Evolutionary conservation across 257 asterid genomes (phyloP), one percentile per base, ranked within the genome.

Genomic region (Penstemon davidsonii): DNA sequence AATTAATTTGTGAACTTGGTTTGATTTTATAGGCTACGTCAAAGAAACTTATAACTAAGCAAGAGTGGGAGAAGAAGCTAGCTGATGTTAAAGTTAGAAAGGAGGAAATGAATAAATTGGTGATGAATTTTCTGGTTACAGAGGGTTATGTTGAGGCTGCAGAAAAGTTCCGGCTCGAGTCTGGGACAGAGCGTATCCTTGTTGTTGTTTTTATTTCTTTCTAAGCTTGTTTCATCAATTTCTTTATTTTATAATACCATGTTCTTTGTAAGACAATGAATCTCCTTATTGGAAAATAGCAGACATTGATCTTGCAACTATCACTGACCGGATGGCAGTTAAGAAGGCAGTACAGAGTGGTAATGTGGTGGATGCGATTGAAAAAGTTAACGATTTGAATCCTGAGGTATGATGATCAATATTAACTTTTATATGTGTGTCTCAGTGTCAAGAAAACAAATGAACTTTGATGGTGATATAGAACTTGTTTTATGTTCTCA

Each of bases 261-360:
- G 2, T 25, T 25, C 33, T 25, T 25, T 25, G 33, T 25, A 25
- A 25, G 33, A 25, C 33, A 25, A 25, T 25, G 33, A 19, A 56
- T 73, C 75, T 84, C 87, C 90, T 86, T 86, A 86, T 72, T 71
- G 80, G 70, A 53, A 70, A 64, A 71, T 75, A 91, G 97, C 97
- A 69, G 96, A 91, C 69, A 85, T 91, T 55, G 97, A 91, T 79
- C 89, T 87, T 67, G 95, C 87, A 38, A 89, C 96, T 60, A 86
- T 89, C 56, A 80, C 91, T 13, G 96, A 89, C 64, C 89, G 96
- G 44, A 86, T 87, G 96, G 92, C 89, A 1, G 95, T 92, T 49
- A 92, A 87, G 84, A 89, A 86, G 78, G 98, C 96, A 5, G 95
- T 92, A 42, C 96, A 87, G 76, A 74, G 75, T 76, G 98, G 98